Base-by-base conservation (phyloP, 345 rosid species). In the Citrus mangshanensis region DNA sequence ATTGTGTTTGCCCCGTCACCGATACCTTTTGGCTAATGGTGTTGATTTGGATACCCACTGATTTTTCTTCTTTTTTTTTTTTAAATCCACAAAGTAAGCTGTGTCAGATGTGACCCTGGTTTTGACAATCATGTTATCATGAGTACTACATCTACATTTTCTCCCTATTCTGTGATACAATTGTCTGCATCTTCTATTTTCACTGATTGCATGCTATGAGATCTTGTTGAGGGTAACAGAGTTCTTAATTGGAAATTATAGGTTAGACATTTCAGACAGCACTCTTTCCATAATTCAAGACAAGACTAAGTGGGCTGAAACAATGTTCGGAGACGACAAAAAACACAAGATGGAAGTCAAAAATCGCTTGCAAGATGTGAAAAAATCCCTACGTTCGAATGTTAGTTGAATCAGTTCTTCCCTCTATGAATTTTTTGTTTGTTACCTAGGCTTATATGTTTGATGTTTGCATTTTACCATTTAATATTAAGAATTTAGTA, bases 211-310 rank as follows among this genome's bases (percentile, higher is more conserved):
- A 5, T 37, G 38, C 66, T 37, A 60, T 58, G 54, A 60, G 12
- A 9, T 40, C 16, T n/a, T n/a, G 4, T 70, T 27, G 3, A 70
- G 32, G 55, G 56, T 63, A 30, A 27, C n/a, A 25, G 61, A 18
- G 25, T 30, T 37, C 25, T 40, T 46, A 56, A 49, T 13, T 64
- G 13, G 5, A 9, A 70, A 34, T 77, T 75, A 67, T 68, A 86
- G 87, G 85, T 76, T 86, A 80, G 77, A 79, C 37, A 84, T 85
- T 49, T 86, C 85, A 40, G 89, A 80, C 69, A 82, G 84, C 73
- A 74, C 78, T 21, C 85, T 84, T 58, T 72, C 73, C 35, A 77
- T 78, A 0, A 80, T 86, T 70, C 85, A 84, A 75, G 85, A 84
- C 37, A 4, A 34, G 37, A 34, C 4, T 34, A 4, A 34, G 37